Evolutionary conservation across 139 green algal genomes (phyloP), one percentile per base, ranked within the genome.

Genomic region (Zygnema cylindricum): DNA sequence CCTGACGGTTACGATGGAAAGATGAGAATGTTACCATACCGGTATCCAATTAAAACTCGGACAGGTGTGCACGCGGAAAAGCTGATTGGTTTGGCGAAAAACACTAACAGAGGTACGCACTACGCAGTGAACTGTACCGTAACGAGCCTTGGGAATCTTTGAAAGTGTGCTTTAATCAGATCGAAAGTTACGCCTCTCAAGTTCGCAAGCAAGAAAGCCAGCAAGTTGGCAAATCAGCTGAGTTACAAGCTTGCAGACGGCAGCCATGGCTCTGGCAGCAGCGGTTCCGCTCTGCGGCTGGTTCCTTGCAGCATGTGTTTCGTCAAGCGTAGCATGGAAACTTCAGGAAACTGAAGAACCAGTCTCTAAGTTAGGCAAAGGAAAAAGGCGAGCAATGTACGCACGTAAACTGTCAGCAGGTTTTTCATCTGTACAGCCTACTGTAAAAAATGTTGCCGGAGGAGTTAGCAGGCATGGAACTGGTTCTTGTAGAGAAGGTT

Each of bases 221-320:
- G n/a, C n/a, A n/a, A n/a, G n/a, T n/a, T 73, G 30, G 57, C 30
- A 73, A 30, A 39, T 73, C 57, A 30, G 30, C 57, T 30, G 30
- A 30, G 30, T 73, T 39, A 39, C 57, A 30, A 30, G 57, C 30
- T 73, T 30, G 30, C 40, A 43, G 71, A 3, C 7, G 71, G 41
- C 71, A 43, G 41, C 71, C 40, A 79, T 79, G 71, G 41, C 39
- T 7, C 40, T 79, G 7, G 71, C 71, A 25, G 71, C 71, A 16
- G 71, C 71, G 71, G 71, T 49, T 3, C 71, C 71, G 39, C 71
- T 79, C 71, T 79, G 71, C 40, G 71, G 71, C 7, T 79, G 71
- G 71, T 11, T 79, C 40, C 40, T 79, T 16, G 71, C 71, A 7
- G 71, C 71, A 3, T 79, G 71, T 16, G 71, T 79, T 3, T 79